Base-by-base conservation (phyloP, 768 basidiomycete genomes). In the Asterophora parasitica region DNA sequence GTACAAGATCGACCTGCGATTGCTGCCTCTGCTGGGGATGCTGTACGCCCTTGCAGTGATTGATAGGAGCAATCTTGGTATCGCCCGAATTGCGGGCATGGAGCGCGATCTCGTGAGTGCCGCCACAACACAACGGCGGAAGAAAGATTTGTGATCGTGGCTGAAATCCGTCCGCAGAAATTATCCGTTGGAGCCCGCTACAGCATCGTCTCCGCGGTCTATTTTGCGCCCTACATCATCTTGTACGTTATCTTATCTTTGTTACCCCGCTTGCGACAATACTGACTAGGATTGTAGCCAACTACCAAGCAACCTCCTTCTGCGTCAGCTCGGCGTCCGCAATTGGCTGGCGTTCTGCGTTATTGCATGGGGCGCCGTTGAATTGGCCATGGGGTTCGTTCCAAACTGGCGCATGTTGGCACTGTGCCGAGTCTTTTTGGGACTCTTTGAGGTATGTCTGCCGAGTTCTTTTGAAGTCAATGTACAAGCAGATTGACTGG, bases 381-480 rank as follows among this genome's bases (percentile, higher is more conserved):
- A 75, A 57, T 56, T 76, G 17, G 63, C 62, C 9, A 76, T 77
- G 75, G 75, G 71, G 2, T 77, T 77, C 49, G 70, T 73, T 11
- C 60, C 66, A 0, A 60, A 58, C 26, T 78, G 75, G 76, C 59
- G 63, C 16, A 55, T 65, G 37, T 59, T 77, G 46, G 64, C 60
- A 9, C 52, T 75, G 23, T 71, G 69, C 49, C 60, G 75, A 41
- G 63, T 66, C 4, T 51, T 75, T 16, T 64, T 76, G 28, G 75
- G 75, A 43, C 56, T 57, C 11, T 69, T 75, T 43, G 75, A 76
- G 62, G 76, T 74, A 19, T 38, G 15, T 13, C 16, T 17, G 10
- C 6, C 6, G 23, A 23, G 23, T 3, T 23, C 23, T 23, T 23
- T 23, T 23, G 3, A 23, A 23, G 16, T 40, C 11, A 11, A 28